Conservation (phyloP, 768 basidiomycete genomes). For the Grammothele lineata region DNA sequence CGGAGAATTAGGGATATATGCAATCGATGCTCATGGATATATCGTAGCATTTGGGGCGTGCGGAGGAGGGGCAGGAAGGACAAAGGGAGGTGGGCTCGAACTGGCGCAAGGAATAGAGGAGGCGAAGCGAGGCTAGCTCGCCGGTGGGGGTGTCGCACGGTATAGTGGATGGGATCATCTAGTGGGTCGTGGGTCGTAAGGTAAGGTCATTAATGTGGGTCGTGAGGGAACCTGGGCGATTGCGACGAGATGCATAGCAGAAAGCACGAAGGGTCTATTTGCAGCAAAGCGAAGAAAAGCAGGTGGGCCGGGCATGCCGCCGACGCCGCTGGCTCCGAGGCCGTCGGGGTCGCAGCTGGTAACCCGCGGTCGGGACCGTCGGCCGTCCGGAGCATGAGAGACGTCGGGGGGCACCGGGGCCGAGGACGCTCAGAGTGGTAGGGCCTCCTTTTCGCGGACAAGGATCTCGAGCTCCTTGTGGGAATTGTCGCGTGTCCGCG, state of each 20-base stretch:
- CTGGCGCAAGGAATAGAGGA: neutral
- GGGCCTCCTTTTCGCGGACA: slow-evolving; percentile 47
- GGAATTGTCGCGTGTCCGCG: slow-evolving; percentile 41
- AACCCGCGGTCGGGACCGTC: too few species aligned
- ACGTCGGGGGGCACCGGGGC: neutral
- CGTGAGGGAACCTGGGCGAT: too few species aligned
- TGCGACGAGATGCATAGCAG: slow-evolving; percentile 1
- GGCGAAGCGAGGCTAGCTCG: neutral
- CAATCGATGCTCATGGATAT: slow-evolving; percentile 4
- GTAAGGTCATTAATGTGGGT: slow-evolving; percentile 10
- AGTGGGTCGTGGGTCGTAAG: slow-evolving; percentile 7
- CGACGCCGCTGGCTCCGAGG: too few species aligned
- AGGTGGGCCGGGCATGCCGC: neutral
- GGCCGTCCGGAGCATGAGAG: too few species aligned
- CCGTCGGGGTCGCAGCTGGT: too few species aligned
- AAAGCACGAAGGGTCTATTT: slow-evolving; percentile 6
- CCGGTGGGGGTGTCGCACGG: neutral
- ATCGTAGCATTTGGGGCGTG: slow-evolving; percentile 7
- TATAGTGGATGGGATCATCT: slow-evolving; percentile 7
- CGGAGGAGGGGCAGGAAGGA: neutral
- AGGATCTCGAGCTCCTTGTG: slow-evolving; percentile 46
- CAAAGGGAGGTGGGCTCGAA: neutral
- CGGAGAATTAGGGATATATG: slow-evolving; percentile 19
- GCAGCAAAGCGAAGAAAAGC: slow-evolving; percentile 1
- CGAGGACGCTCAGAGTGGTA: slow-evolving; percentile 17